These are phyloP conservation scores for Zasmidium citrigriseum DNA, from an alignment of 2,329 filamentous ascomycete genomes.

Conservation along the genomic window DNA sequence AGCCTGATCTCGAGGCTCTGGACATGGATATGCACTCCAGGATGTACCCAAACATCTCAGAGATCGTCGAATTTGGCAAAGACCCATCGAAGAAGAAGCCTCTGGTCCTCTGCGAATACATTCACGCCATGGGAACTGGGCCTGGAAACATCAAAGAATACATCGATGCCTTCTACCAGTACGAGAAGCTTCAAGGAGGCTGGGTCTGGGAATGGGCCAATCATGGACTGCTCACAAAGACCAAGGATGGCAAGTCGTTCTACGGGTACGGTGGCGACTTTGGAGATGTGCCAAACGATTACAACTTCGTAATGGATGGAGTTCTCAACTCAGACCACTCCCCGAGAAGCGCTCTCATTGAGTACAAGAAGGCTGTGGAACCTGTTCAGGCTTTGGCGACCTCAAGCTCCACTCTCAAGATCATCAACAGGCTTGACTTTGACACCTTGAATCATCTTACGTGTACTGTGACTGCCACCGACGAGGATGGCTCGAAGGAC, in stretches of 20 bases:
- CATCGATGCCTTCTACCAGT: conserved; percentile 61
- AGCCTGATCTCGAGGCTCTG: conserved; percentile 61
- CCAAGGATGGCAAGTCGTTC: conserved; percentile 39
- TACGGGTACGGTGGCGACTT: conserved; percentile 49
- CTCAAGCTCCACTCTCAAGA: conserved; percentile 34
- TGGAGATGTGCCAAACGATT: conserved; percentile 43
- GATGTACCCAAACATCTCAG: conserved; percentile 63
- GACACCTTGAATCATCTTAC: conserved; percentile 39
- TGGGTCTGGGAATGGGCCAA: conserved; percentile 51
- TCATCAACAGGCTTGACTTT: conserved; percentile 35
- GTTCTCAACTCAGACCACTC: conserved; percentile 44
- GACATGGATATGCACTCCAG: conserved; percentile 67
- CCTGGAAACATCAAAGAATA: conserved; percentile 71
- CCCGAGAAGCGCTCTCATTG: conserved; percentile 42
- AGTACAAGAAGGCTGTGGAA: conserved; percentile 48
- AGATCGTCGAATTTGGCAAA: conserved; percentile 51
- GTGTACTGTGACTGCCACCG: conserved; percentile 20
- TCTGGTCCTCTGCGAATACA: conserved; percentile 58
- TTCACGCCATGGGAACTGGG: conserved; percentile 72
- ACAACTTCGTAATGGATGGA: conserved; percentile 49
- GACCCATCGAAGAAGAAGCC: conserved; percentile 49
- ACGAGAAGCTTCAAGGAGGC: conserved; percentile 65
- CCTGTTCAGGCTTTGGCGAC: conserved; percentile 40
- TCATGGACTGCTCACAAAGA: conserved; percentile 45
- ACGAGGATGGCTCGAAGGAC: conserved; percentile 16